phyloP scores from a whole-genome alignment of 352 stramenopile genomes.

The Phytophthora pseudosyringae region DNA sequence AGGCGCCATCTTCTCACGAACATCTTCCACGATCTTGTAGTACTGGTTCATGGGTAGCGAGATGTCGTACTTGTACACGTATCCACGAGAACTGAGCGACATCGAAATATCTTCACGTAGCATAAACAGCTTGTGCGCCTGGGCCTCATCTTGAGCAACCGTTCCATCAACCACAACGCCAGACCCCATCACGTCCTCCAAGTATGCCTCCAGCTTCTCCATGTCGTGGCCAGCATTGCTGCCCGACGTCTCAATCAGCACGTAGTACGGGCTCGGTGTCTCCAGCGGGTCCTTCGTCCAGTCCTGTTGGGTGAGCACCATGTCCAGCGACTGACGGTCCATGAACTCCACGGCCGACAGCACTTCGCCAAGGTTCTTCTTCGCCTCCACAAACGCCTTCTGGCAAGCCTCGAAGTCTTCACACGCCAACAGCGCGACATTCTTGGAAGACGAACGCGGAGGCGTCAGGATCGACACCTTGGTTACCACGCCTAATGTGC shows the following conservation, averaged over 20 bases:
- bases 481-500: slow-evolving; percentile 96
- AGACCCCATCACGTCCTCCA: slow-evolving; percentile 77
- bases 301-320: slow-evolving; percentile 81
- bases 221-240: slow-evolving; percentile 92
- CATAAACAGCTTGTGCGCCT: slow-evolving; percentile 93
- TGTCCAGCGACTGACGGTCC: slow-evolving; percentile 90
- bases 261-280: slow-evolving; percentile 83
- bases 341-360: slow-evolving; percentile 97
- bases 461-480: slow-evolving; percentile 45
- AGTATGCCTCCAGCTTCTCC: slow-evolving; percentile 90
- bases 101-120: slow-evolving; percentile 96
- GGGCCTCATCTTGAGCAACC: slow-evolving; percentile 92
- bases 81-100: slow-evolving; percentile 82
- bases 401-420: slow-evolving; percentile 89
- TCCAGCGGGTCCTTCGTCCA: slow-evolving; percentile 75
- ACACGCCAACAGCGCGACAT: slow-evolving; percentile 93
- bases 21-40: slow-evolving; percentile 89
- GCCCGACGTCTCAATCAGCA: slow-evolving; percentile 97
- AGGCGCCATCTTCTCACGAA: slow-evolving; percentile 57
- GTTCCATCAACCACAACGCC: slow-evolving; percentile 90
- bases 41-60: slow-evolving; percentile 93
- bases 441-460: slow-evolving; percentile 64
- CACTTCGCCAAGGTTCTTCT: slow-evolving; percentile 92
- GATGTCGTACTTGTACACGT: slow-evolving; percentile 99
- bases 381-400: slow-evolving; percentile 82